Evolutionary conservation across 495 filamentous ascomycete genomes (phyloP), one percentile per base, ranked within the genome.

Genomic region (Lasiosphaeria ovina): DNA sequence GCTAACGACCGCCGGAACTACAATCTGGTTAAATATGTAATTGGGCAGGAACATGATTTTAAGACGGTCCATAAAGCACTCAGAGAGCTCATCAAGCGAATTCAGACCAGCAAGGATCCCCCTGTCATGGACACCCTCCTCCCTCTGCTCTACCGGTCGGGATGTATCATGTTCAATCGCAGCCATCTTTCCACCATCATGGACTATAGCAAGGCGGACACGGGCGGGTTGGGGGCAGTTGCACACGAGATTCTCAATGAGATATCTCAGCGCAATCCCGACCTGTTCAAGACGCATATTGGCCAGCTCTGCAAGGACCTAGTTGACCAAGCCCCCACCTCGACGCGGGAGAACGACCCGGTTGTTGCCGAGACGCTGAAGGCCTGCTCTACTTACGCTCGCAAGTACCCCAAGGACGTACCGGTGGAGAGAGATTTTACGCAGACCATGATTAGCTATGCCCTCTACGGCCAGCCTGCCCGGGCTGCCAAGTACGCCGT

Each of bases 171-270:
- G 51, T 97, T 93, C 76, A 99, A 98, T 76, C 86, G 88, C 60
- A 97, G 92, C 69, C 93, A 98, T 65, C 87, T 98, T 10, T 86
- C 93, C 2, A 86, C 90, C 2, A 92, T 97, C 63, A 90, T 97
- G 80, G 87, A 90, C 58, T 88, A 88, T 62, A 90, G 92, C 0
- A 85, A 89, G 61, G 89, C 86, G 3, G 88, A 97, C 67, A 87
- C 92, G 63, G 83, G 91, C 44, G 83, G 83, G 1, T 75, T 98
- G 61, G 89, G 89, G 14, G 74, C 82, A 8, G 83, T 89, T 0
- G 94, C 94, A 7, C 92, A 97, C 63, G 91, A 96, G 69, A 83
- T 98, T 50, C 81, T 97, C 33, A 93, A 92, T 67, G 90, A 98
- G 67, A 96, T 99, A 35, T 97, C 94, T 0, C 85, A 88, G 47